Percentiles rank a stretch among this genome's conserved stretches.
Conservation (phyloP, 2,329 filamentous ascomycete genomes). For the Didymella lethalis region DNA sequence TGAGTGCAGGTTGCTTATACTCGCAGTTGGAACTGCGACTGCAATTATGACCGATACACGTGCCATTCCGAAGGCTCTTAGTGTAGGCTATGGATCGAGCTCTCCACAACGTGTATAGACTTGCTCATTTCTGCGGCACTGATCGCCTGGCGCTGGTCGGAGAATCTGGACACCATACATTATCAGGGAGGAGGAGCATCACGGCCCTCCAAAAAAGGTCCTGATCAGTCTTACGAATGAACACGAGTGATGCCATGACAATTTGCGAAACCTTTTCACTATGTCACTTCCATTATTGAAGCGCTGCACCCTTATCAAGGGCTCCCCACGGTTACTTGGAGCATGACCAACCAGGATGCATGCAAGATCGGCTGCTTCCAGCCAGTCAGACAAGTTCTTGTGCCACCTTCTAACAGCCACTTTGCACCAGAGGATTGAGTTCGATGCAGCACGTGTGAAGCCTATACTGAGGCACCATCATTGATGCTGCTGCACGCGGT, state of each 20-base stretch:
- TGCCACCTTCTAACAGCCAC: slow-evolving; percentile 35
- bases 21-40: background rate
- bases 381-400: slow-evolving; percentile 35
- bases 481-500: slow-evolving; percentile 15
- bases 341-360: background rate
- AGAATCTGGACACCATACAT: slow-evolving; percentile 29
- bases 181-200: slow-evolving; percentile 22
- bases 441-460: slow-evolving; percentile 18
- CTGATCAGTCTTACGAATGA: slow-evolving; percentile 27
- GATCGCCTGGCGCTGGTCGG: slow-evolving; percentile 32
- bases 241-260: slow-evolving; percentile 26
- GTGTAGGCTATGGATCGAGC: slow-evolving; percentile 1
- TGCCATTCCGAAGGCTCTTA: background rate
- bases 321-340: background rate
- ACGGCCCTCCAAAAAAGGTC: slow-evolving; percentile 8
- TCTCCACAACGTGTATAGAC: slow-evolving; percentile 20
- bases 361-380: slow-evolving; percentile 6
- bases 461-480: slow-evolving; percentile 14
- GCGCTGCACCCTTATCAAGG: background rate
- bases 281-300: background rate
- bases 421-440: slow-evolving; percentile 2
- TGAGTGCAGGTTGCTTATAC: slow-evolving; percentile 18
- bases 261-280: background rate
- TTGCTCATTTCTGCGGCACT: slow-evolving; percentile 23
- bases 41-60: background rate